Evolutionary conservation across 169 alveolate genomes (phyloP), one percentile per base, ranked within the genome.

Genomic region (Cryptosporidium sp.): DNA sequence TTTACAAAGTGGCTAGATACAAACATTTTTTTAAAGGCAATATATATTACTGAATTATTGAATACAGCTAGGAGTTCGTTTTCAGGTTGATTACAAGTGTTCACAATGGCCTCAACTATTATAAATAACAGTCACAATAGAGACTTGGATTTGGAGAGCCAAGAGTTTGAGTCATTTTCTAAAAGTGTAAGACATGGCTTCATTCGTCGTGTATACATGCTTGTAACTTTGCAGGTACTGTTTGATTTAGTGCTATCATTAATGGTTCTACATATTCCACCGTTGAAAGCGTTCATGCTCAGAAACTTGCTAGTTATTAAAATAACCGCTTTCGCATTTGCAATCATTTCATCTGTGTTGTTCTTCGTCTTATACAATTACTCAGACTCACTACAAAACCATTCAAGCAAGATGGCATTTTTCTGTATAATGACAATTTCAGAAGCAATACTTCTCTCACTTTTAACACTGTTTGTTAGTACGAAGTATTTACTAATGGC

Each of bases 201-300:
- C 39, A 80, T 80, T 65, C 71, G 89, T 4, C 74, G 89, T 29
- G 89, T 80, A 21, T 80, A 80, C n/a, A 70, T 48, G 31, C 41
- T 80, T 31, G 26, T 80, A 31, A 18, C 51, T 14, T 14, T 80
- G 1, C 74, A 80, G 26, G 33, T 80, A 1, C 29, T 73, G 55
- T 10, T 55, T 23, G 86, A 73, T 31, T 37, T 73, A 12, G 59
- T 23, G n/a, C 8, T 73, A 0, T 33, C 85, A 45, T 21, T 55
- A 2, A 50, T 51, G 50, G 61, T 71, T 3, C 0, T 50, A 5
- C 21, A 50, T 39, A 50, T 50, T 7, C 85, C 85, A 18, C 68
- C 48, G 3, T 50, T 71, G 48, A 29, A 16, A 21, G 3, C n/a
- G 2, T 71, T 71, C 69, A 31, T 71, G 39, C 0, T 12, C 43